Base-by-base conservation (phyloP, 306 rosid species). In the Quercus mongolica region DNA sequence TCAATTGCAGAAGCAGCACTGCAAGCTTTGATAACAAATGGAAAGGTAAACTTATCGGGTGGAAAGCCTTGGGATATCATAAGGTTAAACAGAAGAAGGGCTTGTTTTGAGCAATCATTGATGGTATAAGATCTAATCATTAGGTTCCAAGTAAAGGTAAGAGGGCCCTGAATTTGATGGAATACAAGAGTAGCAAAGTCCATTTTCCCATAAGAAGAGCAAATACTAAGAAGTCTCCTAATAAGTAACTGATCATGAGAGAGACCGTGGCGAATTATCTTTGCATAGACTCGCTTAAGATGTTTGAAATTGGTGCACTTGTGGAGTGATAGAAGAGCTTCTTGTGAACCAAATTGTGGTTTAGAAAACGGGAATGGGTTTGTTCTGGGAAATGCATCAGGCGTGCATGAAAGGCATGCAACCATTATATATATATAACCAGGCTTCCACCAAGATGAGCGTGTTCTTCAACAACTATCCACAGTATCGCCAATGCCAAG, bases 31-130 rank as follows among this genome's bases (percentile, higher is more conserved):
- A 91, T 74, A 52, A 88, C 84, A 82, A 91, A 91, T 68, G 97
- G 92, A 78, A 85, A 91, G 72, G 97, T 91, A 78, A 89, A 91
- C 71, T 89, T 91, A 80, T 91, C 94, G 63, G 89, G 85, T 71
- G 56, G 63, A 76, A 74, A 74, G 14, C 92, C 94, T 4, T 82
- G 71, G 51, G 80, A 78, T 0, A 85, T 2, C 97, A 90, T 90
- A 26, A 74, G 81, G 52, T 75, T 78, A 64, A 84, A 89, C 81
- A 89, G 74, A 56, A 85, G 71, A 64, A 89, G 82, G 3, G 92
- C 89, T 52, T 80, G 76, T 56, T 85, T 61, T 13, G 86, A 84
- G 67, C 67, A 84, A 71, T 87, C 92, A 71, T 74, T 26, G 28
- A 75, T 63, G 28, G 84, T 83, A 56, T 65, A 86, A 35, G 89